phyloP scores from a whole-genome alignment of 2,329 filamentous ascomycete genomes.

The Cyclaneusma minus region DNA sequence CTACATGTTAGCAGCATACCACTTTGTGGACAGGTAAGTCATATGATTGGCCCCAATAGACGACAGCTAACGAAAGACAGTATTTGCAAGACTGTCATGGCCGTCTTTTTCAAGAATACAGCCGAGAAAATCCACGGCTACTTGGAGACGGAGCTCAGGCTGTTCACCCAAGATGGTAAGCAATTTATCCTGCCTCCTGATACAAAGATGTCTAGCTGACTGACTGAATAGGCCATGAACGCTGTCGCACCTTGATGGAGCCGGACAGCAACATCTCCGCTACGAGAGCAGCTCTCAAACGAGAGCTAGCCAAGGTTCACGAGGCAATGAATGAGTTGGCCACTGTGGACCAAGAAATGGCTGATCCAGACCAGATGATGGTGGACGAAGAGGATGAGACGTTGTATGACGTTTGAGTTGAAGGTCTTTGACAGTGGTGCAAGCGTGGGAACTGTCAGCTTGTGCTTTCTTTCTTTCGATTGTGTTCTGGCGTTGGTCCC shows the following conservation, averaged over 20 bases:
- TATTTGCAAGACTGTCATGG: slow-evolving; percentile 9
- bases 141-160: slow-evolving; percentile 6
- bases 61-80: slow-evolving; percentile 1
- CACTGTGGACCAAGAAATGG: no score
- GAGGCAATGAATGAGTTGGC: no score
- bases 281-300: slow-evolving; percentile 1
- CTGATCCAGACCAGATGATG: no score
- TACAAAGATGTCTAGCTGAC: not conserved
- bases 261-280: slow-evolving; percentile 3
- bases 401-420: no score
- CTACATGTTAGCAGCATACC: slow-evolving; percentile 48
- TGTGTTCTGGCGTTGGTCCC: no score
- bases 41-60: not conserved
- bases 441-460: no score
- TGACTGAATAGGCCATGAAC: slow-evolving; percentile 4
- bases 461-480: no score
- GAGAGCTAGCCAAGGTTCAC: slow-evolving; percentile 3
- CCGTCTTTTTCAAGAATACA: slow-evolving; percentile 5
- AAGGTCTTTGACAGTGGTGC: no score
- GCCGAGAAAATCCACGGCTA: slow-evolving; percentile 3
- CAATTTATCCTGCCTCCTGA: not conserved
- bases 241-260: slow-evolving; percentile 6
- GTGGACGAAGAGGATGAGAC: no score
- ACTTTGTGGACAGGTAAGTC: slow-evolving; percentile 39
- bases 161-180: slow-evolving; percentile 6